Base-by-base conservation (phyloP, 257 asterid species). In the Phtheirospermum japonicum region DNA sequence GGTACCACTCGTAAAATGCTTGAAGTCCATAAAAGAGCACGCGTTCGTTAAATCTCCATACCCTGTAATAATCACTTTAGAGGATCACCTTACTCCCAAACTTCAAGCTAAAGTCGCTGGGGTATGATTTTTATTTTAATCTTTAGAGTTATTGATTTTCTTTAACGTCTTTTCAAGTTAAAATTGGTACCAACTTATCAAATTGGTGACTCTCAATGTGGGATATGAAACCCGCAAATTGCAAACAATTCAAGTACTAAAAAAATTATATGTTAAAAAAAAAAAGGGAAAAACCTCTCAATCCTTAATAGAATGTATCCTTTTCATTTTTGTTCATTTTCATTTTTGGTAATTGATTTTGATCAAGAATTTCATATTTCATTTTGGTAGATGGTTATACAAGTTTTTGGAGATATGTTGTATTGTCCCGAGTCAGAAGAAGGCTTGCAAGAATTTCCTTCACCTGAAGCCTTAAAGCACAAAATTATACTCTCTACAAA, bases 51-150 rank as follows among this genome's bases (percentile, higher is more conserved):
- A 74, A 34, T 89, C 99, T 42, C 88, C 90, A 0, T 92, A 92
- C 64, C 97, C 97, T 55, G 94, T 92, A 61, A 85, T 92, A 16
- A 78, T 92, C 31, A 92, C 97, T 4, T 57, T 92, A 59, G 99
- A 92, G 73, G 99, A 92, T 73, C 99, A 92, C 52, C 95, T 92
- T 51, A 82, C 97, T 14, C 96, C 89, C 10, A 78, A 80, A 3
- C 99, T 86, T 62, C 97, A 89, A 68, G 95, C 97, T 34, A 92
- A 85, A 80, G 99, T 87, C 40, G 97, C 97, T 0, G 92, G 68
- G 89, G 99, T 92, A 70, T 77, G 71, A 33, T 14, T 26, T 57
- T 2, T 23, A 20, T 26, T 20, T 42, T 48, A 36, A 55, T 6
- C 31, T 0, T n/a, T 9, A 20, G 1, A 11, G n/a, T n/a, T n/a